Conservation (phyloP, 163 green algal genomes). For the Scenedesmus sp. region DNA sequence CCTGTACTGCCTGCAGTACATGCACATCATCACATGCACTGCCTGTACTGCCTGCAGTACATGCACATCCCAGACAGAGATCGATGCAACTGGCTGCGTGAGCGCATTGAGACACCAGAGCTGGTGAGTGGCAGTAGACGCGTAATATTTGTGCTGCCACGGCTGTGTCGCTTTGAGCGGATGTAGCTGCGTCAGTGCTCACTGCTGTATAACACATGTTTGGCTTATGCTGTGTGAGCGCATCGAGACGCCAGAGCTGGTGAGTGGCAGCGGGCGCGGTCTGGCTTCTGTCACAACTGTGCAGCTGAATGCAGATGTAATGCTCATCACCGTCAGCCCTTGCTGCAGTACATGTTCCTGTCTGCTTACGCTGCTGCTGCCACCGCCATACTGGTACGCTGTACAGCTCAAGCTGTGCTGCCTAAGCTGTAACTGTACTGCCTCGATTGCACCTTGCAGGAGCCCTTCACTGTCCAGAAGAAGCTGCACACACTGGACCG, state of each 20-base stretch:
- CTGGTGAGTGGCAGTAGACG: constrained; percentile 49
- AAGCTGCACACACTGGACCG: constrained; percentile 95
- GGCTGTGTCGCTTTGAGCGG: no score
- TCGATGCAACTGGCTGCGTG: constrained; percentile 97
- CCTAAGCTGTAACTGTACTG: not conserved
- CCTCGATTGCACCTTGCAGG: not conserved
- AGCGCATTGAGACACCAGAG: constrained; percentile 89
- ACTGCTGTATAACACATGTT: no score
- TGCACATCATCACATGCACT: not conserved
- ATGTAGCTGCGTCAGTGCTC: no score
- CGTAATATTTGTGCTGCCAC: no score
- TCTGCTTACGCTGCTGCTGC: no score
- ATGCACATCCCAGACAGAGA: constrained; percentile 98
- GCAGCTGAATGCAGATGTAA: no score
- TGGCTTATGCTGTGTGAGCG: not conserved
- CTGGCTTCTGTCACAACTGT: no score
- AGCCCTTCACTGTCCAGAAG: constrained; percentile 66
- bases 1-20: not conserved
- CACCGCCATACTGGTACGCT: no score
- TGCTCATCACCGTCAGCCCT: no score
- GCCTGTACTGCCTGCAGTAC: constrained; percentile 79
- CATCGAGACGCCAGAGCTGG: not conserved
- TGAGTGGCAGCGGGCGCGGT: not conserved
- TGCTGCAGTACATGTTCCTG: no score
- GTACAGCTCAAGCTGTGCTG: no score